Base-by-base conservation (phyloP, 1,139 yeast species). In the Suhomyces guaymorum region DNA sequence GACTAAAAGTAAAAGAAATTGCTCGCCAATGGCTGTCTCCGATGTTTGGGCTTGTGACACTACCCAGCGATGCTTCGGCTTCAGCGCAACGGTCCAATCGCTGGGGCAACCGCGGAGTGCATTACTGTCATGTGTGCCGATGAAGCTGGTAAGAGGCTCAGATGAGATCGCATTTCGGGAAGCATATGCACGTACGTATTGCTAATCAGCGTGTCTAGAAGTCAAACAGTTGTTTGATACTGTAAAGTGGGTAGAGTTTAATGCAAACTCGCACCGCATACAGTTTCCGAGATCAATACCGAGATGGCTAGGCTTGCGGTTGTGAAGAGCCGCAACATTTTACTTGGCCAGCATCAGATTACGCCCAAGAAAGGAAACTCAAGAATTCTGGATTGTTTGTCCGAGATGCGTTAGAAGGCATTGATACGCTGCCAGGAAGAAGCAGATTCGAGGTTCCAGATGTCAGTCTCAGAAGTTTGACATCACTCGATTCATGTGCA, bases 1-100 rank as follows among this genome's bases (percentile, higher is more conserved):
- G 28, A 18, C 22, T 16, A 27, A 32, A 23, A 30, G 15, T 24
- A 26, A 23, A 32, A 32, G 26, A 32, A 22, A 28, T 13, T 17
- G 19, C 12, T 13, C 24, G 14, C 30, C 20, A 9, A 19, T 20
- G 2, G 15, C 17, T 17, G 15, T 7, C 11, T 8, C 5, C 8
- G 19, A 8, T 17, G 19, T 8, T 17, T 8, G 8, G 5, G 19
- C 19, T 17, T 17, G 19, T 8, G 19, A 17, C 19, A 17, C 8
- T 17, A 17, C 19, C 19, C n/a, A n/a, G n/a, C n/a, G n/a, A n/a
- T n/a, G n/a, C n/a, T n/a, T n/a, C n/a, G n/a, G n/a, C n/a, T n/a
- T n/a, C n/a, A n/a, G n/a, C n/a, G n/a, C n/a, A n/a, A n/a, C n/a
- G n/a, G n/a, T n/a, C n/a, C n/a, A n/a, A n/a, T n/a, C n/a, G n/a